These are phyloP conservation scores for Cytospora paraplurivora DNA, from an alignment of 2,329 filamentous ascomycete species.

Conservation along the genomic window DNA sequence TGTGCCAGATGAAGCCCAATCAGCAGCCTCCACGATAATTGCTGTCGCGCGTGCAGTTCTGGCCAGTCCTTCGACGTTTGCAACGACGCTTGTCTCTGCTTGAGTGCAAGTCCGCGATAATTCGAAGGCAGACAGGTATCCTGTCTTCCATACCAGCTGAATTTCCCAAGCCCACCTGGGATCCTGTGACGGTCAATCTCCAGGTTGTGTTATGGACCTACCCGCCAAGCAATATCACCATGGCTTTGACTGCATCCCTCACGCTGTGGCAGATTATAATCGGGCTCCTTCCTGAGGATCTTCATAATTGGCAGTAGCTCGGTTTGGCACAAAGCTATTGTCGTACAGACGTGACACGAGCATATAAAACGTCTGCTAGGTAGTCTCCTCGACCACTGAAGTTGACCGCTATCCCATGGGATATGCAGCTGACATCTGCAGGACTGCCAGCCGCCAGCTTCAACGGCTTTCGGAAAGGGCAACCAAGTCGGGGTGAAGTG, in stretches of 20 bases:
- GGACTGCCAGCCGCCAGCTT: not conserved
- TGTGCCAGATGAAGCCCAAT: constrained; percentile 1
- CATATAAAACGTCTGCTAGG: constrained; percentile 2
- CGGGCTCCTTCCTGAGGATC: not conserved
- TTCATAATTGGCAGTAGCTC: not conserved
- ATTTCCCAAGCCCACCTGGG: not conserved
- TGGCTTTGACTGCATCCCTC: constrained; percentile 4
- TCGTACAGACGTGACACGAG: constrained; percentile 7
- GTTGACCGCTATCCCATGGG: not conserved
- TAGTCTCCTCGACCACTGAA: not conserved
- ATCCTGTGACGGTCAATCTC: not conserved
- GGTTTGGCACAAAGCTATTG: not conserved
- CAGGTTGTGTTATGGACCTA: not conserved
- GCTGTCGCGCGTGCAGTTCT: not conserved
- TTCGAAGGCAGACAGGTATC: not conserved
- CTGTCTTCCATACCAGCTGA: not conserved
- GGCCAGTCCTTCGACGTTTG: not conserved
- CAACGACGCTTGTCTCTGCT: not conserved
- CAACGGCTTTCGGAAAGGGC: no score
- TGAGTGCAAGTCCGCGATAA: not conserved
- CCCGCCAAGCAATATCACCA: constrained; percentile 3
- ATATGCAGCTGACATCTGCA: not conserved
- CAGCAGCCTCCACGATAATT: not conserved
- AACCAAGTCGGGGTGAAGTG: not conserved
- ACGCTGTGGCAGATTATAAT: not conserved